phyloP scores from a whole-genome alignment of 2,329 filamentous ascomycete genomes.

The Calycina marina region DNA sequence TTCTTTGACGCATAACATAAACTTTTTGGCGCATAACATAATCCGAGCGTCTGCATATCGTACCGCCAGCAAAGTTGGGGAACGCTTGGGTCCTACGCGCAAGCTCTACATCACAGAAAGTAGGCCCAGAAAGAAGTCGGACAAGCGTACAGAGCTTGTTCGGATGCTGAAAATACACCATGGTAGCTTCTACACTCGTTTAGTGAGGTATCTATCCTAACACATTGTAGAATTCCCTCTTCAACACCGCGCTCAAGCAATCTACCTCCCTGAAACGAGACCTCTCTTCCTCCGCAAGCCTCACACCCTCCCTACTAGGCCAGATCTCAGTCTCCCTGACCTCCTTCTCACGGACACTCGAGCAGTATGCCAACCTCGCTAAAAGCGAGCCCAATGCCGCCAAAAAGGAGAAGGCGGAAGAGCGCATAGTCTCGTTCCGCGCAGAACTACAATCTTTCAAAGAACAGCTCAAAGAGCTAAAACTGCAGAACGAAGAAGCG shows the following conservation, averaged over 20 bases:
- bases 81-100: too few relatives aligned
- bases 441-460: conserved; percentile 70
- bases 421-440: conserved; percentile 75
- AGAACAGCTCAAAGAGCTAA: conserved; percentile 61
- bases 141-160: too few relatives aligned
- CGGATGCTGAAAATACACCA: too few relatives aligned
- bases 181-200: too few relatives aligned
- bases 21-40: too few relatives aligned
- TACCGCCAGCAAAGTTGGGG: too few relatives aligned
- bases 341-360: conserved; percentile 73
- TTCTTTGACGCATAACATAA: too few relatives aligned
- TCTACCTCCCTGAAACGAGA: conserved; percentile 67
- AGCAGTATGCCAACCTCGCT: conserved; percentile 77
- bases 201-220: too few relatives aligned
- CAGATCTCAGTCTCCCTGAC: conserved; percentile 68
- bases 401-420: conserved; percentile 82
- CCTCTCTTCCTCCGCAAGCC: conserved; percentile 48
- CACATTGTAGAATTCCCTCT: conserved; percentile 55
- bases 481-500: conserved; percentile 62
- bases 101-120: too few relatives aligned
- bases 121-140: too few relatives aligned
- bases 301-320: conserved; percentile 48
- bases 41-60: too few relatives aligned
- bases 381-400: conserved; percentile 79
- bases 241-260: conserved; percentile 77